These are phyloP conservation scores for Trichosporon sp. DNA, from an alignment of 1,284 basidiomycete species.

Conservation along the genomic window DNA sequence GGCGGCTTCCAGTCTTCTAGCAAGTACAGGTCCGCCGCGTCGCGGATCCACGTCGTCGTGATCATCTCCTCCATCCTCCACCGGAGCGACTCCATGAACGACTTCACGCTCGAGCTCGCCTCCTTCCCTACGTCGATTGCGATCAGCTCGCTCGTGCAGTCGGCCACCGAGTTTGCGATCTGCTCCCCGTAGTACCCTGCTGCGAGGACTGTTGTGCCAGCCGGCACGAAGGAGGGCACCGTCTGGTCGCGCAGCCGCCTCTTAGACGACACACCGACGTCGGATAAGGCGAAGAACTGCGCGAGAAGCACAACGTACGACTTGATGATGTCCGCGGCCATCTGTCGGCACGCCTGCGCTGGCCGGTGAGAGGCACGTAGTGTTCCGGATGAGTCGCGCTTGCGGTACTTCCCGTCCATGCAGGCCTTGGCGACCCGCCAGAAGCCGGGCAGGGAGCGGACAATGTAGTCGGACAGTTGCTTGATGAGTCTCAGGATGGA, in stretches of 20 bases:
- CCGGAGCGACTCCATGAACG: slow-evolving; percentile 70
- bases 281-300: slow-evolving; percentile 82
- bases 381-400: slow-evolving; percentile 43
- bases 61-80: slow-evolving; percentile 86
- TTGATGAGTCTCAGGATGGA: slow-evolving; percentile 61
- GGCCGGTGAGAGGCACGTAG: slow-evolving; percentile 53
- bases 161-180: slow-evolving; percentile 75
- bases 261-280: slow-evolving; percentile 55
- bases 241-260: slow-evolving; percentile 12
- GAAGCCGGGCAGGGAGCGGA: slow-evolving; percentile 72
- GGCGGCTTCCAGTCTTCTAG: slow-evolving; percentile 76
- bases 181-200: slow-evolving; percentile 74
- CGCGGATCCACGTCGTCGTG: slow-evolving; percentile 73
- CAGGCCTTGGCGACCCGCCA: slow-evolving; percentile 89
- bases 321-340: slow-evolving; percentile 86
- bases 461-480: slow-evolving; percentile 52
- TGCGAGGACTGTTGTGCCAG: slow-evolving; percentile 71
- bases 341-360: slow-evolving; percentile 74
- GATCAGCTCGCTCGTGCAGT: slow-evolving; percentile 75
- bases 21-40: slow-evolving; percentile 75
- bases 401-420: slow-evolving; percentile 84
- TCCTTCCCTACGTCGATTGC: slow-evolving; percentile 75
- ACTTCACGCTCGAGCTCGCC: slow-evolving; percentile 61
- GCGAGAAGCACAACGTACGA: slow-evolving; percentile 80
- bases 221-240: slow-evolving; percentile 64